Evolutionary conservation across 345 rosid species (phyloP), one percentile per base, ranked within the genome.

Genomic region (Moricandia moricandioides): DNA sequence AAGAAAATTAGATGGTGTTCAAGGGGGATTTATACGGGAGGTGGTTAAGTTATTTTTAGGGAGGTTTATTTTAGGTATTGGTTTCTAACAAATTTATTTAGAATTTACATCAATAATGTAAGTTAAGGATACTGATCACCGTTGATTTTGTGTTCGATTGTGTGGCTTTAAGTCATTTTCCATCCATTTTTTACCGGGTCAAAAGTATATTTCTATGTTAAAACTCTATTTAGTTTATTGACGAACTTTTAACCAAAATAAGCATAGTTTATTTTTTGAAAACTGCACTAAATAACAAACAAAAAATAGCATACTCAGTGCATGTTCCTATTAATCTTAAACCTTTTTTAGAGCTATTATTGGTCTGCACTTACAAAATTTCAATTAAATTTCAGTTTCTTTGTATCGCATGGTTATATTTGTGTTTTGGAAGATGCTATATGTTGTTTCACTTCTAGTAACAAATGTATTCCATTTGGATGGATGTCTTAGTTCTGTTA

Each of bases 141-240:
- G 31, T 61, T 75, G 47, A 61, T 16, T 13, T 6, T 69, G 47
- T 62, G 17, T 30, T 54, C 1, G 10, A 33, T 33, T 70, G 31
- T 56, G 71, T 70, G 80, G 75, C 17, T 70, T 35, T 34, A 61
- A 70, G 62, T 16, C 0, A 64, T 68, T 76, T 40, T 18, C 35
- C 73, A 67, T 49, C 34, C 8, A 27, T 5, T 56, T 26, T 60
- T 68, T 61, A 75, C 63, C 33, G 21, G 56, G 39, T 75, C 73
- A 75, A 49, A 67, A 17, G n/a, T 31, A 24, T 45, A 31, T 30
- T 5, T 62, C 3, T 33, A 54, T 18, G 13, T 66, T 49, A 16
- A 10, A 26, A 69, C 24, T 37, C 37, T 14, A 39, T 57, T 16
- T 49, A 49, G 24, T 49, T 49, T 49, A 16, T 16, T 27, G 12